Conservation (phyloP, 2,329 filamentous ascomycete species). For the Talaromyces pinophilus region DNA sequence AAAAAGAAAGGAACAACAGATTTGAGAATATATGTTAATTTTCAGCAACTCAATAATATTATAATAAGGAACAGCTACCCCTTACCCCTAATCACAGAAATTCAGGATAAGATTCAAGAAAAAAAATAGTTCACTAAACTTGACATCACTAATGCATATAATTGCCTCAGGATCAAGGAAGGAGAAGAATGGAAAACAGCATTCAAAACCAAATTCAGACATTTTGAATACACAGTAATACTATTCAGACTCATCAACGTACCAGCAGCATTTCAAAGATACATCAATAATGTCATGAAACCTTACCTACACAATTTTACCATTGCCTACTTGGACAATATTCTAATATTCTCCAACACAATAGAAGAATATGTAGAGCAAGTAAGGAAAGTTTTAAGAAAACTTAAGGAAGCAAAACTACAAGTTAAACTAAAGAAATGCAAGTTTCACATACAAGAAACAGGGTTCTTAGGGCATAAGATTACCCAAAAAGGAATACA, state of each 20-base stretch:
- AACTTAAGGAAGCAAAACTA: not conserved
- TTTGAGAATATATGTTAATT: not conserved
- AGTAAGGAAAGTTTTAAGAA: not conserved
- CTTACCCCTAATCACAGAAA: too few relatives aligned
- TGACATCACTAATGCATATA: not conserved
- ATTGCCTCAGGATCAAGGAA: not conserved
- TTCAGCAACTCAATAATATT: too few relatives aligned
- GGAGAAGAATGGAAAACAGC: not conserved
- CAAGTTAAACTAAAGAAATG: not conserved
- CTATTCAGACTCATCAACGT: not conserved
- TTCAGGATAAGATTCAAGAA: not conserved
- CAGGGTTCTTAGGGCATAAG: constrained; percentile 1
- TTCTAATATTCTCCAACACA: constrained; percentile 5
- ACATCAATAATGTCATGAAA: not conserved
- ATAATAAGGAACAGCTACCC: too few relatives aligned
- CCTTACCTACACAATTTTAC: not conserved
- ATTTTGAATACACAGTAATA: not conserved
- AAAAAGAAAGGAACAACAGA: too few relatives aligned
- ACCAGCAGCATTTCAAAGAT: not conserved
- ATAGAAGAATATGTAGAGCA: constrained; percentile 4
- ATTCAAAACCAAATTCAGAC: not conserved
- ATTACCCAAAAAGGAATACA: constrained; percentile 3
- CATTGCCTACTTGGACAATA: constrained; percentile 10
- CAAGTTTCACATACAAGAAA: constrained; percentile 15
- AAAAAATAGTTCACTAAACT: not conserved